phyloP scores from a whole-genome alignment of 768 basidiomycete species.

The Flagelloscypha sp. region DNA sequence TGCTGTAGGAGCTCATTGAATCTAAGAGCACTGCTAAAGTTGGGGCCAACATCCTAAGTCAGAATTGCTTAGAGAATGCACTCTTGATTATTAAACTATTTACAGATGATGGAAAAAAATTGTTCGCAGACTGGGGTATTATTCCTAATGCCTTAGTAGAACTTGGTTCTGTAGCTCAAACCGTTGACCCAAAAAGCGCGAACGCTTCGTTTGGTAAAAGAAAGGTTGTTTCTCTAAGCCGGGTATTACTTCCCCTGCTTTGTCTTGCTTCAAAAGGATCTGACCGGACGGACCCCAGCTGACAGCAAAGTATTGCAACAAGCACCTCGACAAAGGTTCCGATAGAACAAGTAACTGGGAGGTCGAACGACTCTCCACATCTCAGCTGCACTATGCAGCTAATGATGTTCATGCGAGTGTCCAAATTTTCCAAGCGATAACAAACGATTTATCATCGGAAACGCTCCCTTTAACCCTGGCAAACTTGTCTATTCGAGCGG shows the following conservation, averaged over 20 bases:
- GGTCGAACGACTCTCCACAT: no score
- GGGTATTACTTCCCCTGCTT: no score
- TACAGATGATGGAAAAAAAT: constrained; percentile 29
- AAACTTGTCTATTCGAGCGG: constrained; percentile 18
- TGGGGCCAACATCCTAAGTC: constrained; percentile 27
- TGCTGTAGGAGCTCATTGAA: constrained; percentile 26
- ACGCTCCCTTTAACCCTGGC: constrained; percentile 25
- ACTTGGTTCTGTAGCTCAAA: constrained; percentile 22
- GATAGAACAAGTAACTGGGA: constrained; percentile 30
- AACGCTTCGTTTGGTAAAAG: constrained; percentile 14
- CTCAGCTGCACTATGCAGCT: no score
- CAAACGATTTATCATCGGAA: no score
- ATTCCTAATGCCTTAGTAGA: constrained; percentile 26
- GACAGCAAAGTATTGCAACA: constrained; percentile 23
- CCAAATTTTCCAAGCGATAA: no score
- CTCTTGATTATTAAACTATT: background rate
- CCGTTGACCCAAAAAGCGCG: constrained; percentile 19
- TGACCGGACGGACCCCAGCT: constrained; percentile 15
- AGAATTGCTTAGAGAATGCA: constrained; percentile 1
- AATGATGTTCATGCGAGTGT: no score
- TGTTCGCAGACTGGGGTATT: constrained; percentile 31
- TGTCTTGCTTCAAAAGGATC: no score
- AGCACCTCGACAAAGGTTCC: constrained; percentile 21
- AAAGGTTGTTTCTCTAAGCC: constrained; percentile 23
- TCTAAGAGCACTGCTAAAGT: constrained; percentile 21